These are phyloP conservation scores for Phytopythium ostracodes DNA, from an alignment of 352 stramenopile species.

Conservation along the genomic window DNA sequence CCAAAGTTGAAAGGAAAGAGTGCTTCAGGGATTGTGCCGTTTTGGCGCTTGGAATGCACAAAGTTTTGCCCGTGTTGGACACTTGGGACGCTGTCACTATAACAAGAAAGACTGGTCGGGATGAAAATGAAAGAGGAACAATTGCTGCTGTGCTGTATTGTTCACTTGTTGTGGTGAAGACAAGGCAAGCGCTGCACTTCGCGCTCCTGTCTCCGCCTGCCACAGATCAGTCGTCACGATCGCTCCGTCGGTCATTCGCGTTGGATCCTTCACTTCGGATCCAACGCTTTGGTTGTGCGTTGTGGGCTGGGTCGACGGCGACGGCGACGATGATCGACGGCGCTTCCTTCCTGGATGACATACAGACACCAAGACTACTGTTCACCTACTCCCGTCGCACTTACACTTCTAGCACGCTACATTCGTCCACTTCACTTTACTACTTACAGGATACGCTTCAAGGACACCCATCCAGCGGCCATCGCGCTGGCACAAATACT, in stretches of 20 bases:
- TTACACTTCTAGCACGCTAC: not conserved
- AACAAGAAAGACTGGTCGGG: not conserved
- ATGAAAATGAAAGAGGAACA: constrained; percentile 2
- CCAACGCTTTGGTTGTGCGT: not conserved
- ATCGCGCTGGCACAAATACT: not conserved
- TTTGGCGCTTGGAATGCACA: not conserved
- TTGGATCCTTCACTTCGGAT: constrained; percentile 1
- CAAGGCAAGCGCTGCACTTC: not conserved
- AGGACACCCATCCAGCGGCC: not conserved
- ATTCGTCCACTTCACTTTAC: not conserved
- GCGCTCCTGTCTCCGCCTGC: not conserved
- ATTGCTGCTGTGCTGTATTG: not conserved
- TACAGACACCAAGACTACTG: not conserved
- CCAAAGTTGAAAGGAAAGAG: no score
- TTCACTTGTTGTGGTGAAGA: not conserved
- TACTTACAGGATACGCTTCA: constrained; percentile 1
- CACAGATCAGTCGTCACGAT: not conserved
- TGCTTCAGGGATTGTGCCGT: not conserved
- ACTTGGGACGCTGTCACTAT: constrained; percentile 1
- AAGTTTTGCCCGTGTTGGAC: not conserved
- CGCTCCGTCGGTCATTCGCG: not conserved
- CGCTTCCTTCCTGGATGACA: not conserved
- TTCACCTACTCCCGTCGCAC: not conserved
- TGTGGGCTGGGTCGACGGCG: not conserved
- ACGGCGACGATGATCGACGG: not conserved